Base-by-base conservation (phyloP, 805 yeast genomes). In the Suhomyces kilbournensis region DNA sequence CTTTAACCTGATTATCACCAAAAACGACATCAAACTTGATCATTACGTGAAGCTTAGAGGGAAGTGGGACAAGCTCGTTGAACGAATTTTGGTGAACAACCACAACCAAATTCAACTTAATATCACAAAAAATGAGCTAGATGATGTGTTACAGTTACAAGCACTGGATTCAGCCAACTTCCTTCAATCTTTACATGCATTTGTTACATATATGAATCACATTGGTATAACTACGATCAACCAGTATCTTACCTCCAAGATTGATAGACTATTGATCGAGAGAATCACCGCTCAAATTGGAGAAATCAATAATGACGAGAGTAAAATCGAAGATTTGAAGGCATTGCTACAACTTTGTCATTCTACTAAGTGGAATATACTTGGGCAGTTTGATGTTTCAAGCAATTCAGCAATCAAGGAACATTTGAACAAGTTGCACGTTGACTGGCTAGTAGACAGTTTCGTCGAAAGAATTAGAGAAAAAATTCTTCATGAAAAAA, bases 371-470 rank as follows among this genome's bases (percentile, higher is more conserved):
- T 69, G 74, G 74, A 55, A 58, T 23, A 52, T 69, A 28, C 32
- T 53, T 14, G 39, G 42, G 7, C 45, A 48, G 14, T 39, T 53
- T 20, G 35, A 55, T 50, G 15, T 55, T 56, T 43, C 52, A 35
- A 44, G 53, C 61, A 7, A 53, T 52, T 7, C 56, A 50, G 20
- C 57, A 59, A 52, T 68, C 23, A 56, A 63, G 15, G 66, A 62
- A 6, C 60, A 65, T 20, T 58, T 74, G 47, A 58, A 65, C 34
- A 57, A 55, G 17, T 58, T 73, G 32, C 62, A 72, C 52, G 42
- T 55, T 34, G 64, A 72, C 46, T 72, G 74, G 72, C 50, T 66
- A 2, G 53, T 64, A 12, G 72, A 71, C 44, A 66, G 64, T 42
- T 72, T 65, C 53, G 67, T 74, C 35, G 63, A 69, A 40, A 56